Base-by-base conservation (phyloP, 129 eudicot genomes). In the Logfia minima region DNA sequence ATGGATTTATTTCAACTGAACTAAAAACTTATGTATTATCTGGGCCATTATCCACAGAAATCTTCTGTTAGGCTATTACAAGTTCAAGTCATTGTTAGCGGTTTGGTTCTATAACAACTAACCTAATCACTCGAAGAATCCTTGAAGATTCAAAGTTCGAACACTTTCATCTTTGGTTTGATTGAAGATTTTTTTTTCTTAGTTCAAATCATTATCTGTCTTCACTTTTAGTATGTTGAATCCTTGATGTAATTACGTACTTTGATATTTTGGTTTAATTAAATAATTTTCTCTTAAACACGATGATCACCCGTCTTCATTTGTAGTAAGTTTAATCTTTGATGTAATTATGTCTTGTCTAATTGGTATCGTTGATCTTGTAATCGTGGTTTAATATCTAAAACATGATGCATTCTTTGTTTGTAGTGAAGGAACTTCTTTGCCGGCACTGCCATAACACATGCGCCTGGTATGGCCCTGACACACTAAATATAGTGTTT, bases 391-490 rank as follows among this genome's bases (percentile, higher is more conserved):
- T 52, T 22, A 10, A 6, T 60, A 16, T 59, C 19, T 35, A 74
- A 55, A 32, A 32, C 58, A 17, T 35, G 69, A 63, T 65, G 23
- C 4, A 61, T 75, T 76, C 9, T 65, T 29, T 34, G 26, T 56
- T 55, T 35, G 13, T 37, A 35, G 37, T 6, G 48, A 64, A 35
- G 17, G 6, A 61, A 71, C 52, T 22, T 34, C 37, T 41, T 72
- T 66, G 71, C 76, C 55, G 75, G 70, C 69, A 70, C 28, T 28
- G 10, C 66, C 10, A 34, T 22, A 48, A 76, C 79, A 56, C 51
- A 74, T 11, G 28, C 56, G 31, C 75, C 75, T 41, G 22, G 7
- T 48, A 67, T 80, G 79, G 75, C 51, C 32, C 39, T 80, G 52
- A 43, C 10, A 58, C 71, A 53, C 18, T 74, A 68, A 66, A 55